Evolutionary conservation across 768 basidiomycete genomes (phyloP), one percentile per base, ranked within the genome.

Genomic region (Macrolepiota fuliginosa): DNA sequence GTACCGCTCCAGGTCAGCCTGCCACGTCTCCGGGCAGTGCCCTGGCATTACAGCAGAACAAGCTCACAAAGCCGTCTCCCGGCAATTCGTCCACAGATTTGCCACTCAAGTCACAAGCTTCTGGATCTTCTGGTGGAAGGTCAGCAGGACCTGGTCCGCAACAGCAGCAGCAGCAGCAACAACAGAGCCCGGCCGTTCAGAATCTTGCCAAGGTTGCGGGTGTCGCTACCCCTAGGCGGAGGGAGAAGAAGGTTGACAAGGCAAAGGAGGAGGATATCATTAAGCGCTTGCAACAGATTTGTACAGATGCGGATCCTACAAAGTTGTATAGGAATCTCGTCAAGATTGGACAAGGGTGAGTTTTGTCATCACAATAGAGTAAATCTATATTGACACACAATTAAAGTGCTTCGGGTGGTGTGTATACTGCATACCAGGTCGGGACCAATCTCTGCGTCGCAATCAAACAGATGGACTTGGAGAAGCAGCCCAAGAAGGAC

Each of bases 391-490:
- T 17, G 29, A 45, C 56, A n/a, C 35, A n/a, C 47, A 45, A 29
- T 59, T 61, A 10, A 71, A 96, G 94, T 62, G 96, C 97, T 15
- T 96, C 93, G 19, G 96, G 97, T 42, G 96, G 96, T 66, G 97
- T 98, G 1, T 99, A 97, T 76, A 98, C 96, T 12, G 96, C 96
- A 15, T 97, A 97, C 71, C 96, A 98, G 78, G 91, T 96, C 64
- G 95, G 96, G 45, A 94, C 92, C 32, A 96, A 97, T 74, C 68
- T 92, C 35, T 91, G 87, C 11, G 97, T 98, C 36, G 97, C 97
- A 45, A 99, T 99, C 84, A 99, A 99, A 76, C 96, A 98, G 76
- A 99, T 98, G 97, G 97, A 99, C 80, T 83, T 99, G 32, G 96
- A 98, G 76, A 97, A 98, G 78, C 97, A 98, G 70, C 97, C 97